Evolutionary conservation across 2,329 filamentous ascomycete species (phyloP).

Genomic region (Zasmidium cellare): DNA sequence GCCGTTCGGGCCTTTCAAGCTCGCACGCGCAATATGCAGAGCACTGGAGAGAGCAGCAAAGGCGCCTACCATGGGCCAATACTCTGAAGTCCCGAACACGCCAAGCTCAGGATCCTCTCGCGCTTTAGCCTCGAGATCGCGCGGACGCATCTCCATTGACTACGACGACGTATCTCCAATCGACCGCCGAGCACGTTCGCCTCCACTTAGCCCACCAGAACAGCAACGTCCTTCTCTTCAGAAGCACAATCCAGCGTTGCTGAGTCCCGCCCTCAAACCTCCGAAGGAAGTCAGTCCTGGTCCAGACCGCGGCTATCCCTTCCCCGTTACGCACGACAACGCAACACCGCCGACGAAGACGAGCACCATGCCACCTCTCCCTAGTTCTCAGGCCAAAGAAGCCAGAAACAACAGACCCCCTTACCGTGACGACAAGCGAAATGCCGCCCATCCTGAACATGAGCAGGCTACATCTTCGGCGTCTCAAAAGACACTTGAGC

Average conservation of each 20-base stretch:
- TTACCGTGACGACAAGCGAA: not conserved
- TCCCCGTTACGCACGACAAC: not conserved
- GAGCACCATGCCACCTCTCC: too few relatives aligned
- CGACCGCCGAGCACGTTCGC: not conserved
- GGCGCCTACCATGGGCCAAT: not conserved
- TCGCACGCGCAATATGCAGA: conserved; percentile 13
- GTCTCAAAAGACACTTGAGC: not conserved
- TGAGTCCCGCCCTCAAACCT: too few relatives aligned
- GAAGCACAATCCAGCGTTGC: too few relatives aligned
- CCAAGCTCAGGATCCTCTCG: not conserved
- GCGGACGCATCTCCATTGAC: not conserved
- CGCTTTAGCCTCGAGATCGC: not conserved
- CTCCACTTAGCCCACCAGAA: not conserved
- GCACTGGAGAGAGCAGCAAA: conserved; percentile 4
- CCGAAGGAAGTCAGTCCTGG: conserved; percentile 8
- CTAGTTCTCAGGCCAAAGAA: too few relatives aligned
- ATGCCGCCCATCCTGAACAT: not conserved
- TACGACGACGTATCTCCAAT: too few relatives aligned
- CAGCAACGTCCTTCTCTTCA: not conserved
- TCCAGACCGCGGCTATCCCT: conserved; percentile 15
- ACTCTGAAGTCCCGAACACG: not conserved
- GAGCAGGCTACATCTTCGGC: not conserved
- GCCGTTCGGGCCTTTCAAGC: conserved; percentile 24
- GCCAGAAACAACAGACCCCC: too few relatives aligned
- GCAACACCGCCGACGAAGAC: not conserved